Evolutionary conservation across 2,329 filamentous ascomycete genomes (phyloP), one percentile per base, ranked within the genome.

Genomic region (Epichloe festucae): DNA sequence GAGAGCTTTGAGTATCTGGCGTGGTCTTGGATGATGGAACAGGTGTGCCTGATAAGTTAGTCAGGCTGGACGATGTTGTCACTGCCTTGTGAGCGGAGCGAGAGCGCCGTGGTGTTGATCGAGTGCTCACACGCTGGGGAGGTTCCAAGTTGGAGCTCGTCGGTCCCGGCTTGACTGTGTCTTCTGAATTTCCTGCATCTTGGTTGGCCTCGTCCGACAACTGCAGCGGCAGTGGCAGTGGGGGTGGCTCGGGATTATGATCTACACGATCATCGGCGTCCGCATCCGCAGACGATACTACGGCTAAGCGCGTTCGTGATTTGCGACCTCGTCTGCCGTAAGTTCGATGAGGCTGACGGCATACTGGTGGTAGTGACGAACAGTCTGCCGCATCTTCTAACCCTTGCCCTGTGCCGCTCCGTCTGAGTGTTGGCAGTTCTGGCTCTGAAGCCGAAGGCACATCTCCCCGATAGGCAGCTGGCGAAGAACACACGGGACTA

Each of bases 1-100:
- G 50, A 0, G 69, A 69, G 4, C 64, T 62, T 35, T 65, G 63
- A 2, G 64, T 70, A 15, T 59, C 62, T 1, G 68, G 65, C 2
- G 67, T 67, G 4, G 65, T 68, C 38, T 66, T 65, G 38, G 60
- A 61, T 2, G 70, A 70, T 3, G 65, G 55, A 0, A 56, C 55
- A 2, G 73, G 72, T 0, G 73, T 74, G 1, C 62, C 59, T 2
- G 68, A 67, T 14, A 73, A 54, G 21, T 64, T 57, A 51, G 69
- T 74, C 11, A 75, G 59, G 5, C 65, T 67, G 2, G 72, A 74
- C 2, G 64, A 66, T 2, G 67, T 58, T 4, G 52, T 56, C 38
- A 46, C 11, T 2, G 45, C 31, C 12, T 52, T 54, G 5, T 48
- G 56, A 21, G 48, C 27, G 15, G 54, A 46, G 12, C 53, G 59